Conservation (phyloP, 257 asterid genomes). For the Gentiana dahurica region DNA sequence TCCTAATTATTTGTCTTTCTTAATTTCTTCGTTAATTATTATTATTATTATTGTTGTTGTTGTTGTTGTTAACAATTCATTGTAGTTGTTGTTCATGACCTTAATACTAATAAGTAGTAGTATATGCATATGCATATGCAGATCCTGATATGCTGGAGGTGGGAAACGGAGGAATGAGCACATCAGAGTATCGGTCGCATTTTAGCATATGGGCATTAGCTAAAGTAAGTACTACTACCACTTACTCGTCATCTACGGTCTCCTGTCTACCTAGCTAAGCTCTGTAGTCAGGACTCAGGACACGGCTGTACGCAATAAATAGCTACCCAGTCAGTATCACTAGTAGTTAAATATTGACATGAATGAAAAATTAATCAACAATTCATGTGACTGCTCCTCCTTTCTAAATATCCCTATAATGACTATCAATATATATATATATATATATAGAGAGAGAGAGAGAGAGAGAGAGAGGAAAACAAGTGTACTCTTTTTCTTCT, state of each 20-base stretch:
- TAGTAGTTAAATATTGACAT: too few species aligned
- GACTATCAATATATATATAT: too few species aligned
- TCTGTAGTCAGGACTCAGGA: too few species aligned
- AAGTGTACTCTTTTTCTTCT: too few species aligned
- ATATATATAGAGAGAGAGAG: too few species aligned
- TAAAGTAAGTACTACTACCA: slow-evolving; percentile 38
- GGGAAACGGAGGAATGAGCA: slow-evolving; percentile 89
- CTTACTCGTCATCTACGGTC: background rate
- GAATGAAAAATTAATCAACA: too few species aligned
- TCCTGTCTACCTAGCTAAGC: too few species aligned
- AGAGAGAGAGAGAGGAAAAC: too few species aligned
- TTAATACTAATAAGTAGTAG: background rate
- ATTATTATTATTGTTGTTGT: background rate
- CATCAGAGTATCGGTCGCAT: slow-evolving; percentile 74
- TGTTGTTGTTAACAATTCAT: background rate
- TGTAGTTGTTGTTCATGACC: background rate
- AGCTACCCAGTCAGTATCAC: background rate
- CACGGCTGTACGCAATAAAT: too few species aligned
- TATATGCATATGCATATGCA: slow-evolving; percentile 4
- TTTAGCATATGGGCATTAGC: slow-evolving; percentile 93
- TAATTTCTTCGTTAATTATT: background rate
- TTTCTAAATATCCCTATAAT: too few species aligned
- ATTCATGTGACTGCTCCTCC: too few species aligned
- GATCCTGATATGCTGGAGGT: slow-evolving; percentile 99
- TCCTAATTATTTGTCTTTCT: background rate